phyloP scores from a whole-genome alignment of 495 filamentous ascomycete species.

The Aspergillus mulundensis region DNA sequence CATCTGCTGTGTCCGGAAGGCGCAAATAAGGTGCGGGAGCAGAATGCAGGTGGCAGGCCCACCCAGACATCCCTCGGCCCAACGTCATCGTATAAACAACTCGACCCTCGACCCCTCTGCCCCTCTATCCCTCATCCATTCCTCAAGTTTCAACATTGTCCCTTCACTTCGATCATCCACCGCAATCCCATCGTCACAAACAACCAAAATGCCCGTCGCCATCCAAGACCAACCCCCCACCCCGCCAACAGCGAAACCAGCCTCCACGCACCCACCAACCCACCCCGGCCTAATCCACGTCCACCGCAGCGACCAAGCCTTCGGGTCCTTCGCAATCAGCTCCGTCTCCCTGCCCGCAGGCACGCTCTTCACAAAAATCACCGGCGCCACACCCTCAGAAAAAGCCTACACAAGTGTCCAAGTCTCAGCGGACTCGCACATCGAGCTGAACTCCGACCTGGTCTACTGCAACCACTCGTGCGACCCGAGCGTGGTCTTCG shows the following conservation, averaged over 20 bases:
- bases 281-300: constrained; percentile 37
- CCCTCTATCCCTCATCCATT: not conserved
- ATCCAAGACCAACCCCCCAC: constrained; percentile 10
- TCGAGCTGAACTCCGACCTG: constrained; percentile 71
- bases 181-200: not conserved
- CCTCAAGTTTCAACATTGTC: not conserved
- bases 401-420: constrained; percentile 71
- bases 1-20: no score
- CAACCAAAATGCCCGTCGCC: constrained; percentile 19
- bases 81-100: not conserved
- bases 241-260: not conserved
- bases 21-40: no score
- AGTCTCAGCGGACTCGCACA: constrained; percentile 54
- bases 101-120: not conserved
- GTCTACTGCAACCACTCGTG: constrained; percentile 76
- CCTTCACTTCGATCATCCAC: not conserved
- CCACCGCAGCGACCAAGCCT: constrained; percentile 40
- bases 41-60: no score
- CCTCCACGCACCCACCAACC: constrained; percentile 21
- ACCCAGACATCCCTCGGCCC: no score
- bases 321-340: constrained; percentile 58
- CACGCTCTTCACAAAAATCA: constrained; percentile 52
- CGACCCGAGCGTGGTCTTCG: constrained; percentile 64
- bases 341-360: constrained; percentile 59
- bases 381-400: constrained; percentile 49